Conservation (phyloP, 495 filamentous ascomycete genomes). For the Xylaria grammica region DNA sequence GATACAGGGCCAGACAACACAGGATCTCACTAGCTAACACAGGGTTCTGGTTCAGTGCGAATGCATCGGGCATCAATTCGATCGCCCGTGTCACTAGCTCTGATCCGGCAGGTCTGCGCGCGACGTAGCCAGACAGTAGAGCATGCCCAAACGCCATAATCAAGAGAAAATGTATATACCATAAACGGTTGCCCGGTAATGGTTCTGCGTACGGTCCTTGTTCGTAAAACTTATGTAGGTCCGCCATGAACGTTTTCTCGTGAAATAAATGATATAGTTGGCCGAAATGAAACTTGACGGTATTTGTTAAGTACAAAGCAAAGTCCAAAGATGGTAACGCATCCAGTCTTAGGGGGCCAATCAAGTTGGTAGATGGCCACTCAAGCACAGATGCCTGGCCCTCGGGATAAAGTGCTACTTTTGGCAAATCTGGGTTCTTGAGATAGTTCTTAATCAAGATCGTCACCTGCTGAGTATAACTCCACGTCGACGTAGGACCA, state of each 20-base stretch:
- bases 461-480: slow-evolving; percentile 10
- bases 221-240: slow-evolving; percentile 10
- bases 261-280: slow-evolving; percentile 13
- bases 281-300: slow-evolving; percentile 10
- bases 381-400: background rate
- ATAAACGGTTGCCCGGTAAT: background rate
- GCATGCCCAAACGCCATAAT: slow-evolving; percentile 14
- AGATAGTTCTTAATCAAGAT: background rate
- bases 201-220: slow-evolving; percentile 1
- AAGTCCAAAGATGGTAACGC: slow-evolving; percentile 7
- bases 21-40: slow-evolving; percentile 3
- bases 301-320: slow-evolving; percentile 12
- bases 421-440: background rate
- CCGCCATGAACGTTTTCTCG: background rate
- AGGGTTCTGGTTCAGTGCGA: slow-evolving; percentile 2
- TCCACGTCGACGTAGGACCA: slow-evolving; percentile 10
- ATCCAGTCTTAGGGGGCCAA: slow-evolving; percentile 5
- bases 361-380: background rate
- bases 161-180: slow-evolving; percentile 9
- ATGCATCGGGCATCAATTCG: slow-evolving; percentile 13
- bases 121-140: slow-evolving; percentile 4
- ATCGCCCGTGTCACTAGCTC: slow-evolving; percentile 8
- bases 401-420: background rate
- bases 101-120: background rate
- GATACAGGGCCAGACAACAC: slow-evolving; percentile 9